phyloP scores from a whole-genome alignment of 768 basidiomycete genomes.

The Lentinula lateritia region DNA sequence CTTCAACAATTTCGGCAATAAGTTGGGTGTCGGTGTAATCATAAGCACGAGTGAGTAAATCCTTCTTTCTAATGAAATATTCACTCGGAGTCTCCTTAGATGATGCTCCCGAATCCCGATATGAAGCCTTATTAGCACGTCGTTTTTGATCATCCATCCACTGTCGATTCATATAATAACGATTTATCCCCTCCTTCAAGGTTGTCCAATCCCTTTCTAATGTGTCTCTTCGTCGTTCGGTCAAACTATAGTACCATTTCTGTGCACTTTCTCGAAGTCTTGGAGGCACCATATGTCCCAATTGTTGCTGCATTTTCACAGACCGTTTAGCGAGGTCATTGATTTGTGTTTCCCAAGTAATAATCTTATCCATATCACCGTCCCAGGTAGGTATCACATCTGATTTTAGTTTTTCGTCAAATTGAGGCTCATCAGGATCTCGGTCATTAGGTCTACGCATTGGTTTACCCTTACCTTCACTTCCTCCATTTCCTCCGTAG shows the following conservation, averaged over 20 bases:
- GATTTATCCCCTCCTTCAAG: too few relatives aligned
- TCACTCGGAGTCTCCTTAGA: slow-evolving; percentile 7
- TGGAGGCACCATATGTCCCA: slow-evolving; percentile 1
- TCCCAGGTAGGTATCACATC: not conserved
- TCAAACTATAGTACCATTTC: slow-evolving; percentile 1
- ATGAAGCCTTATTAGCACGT: too few relatives aligned
- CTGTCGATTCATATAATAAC: too few relatives aligned
- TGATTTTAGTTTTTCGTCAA: slow-evolving; percentile 7
- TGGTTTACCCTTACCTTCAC: not conserved
- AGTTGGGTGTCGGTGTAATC: slow-evolving; percentile 5
- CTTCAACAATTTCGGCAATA: slow-evolving; percentile 8
- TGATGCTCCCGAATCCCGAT: slow-evolving; percentile 1
- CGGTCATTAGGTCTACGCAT: not conserved
- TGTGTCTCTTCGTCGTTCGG: not conserved
- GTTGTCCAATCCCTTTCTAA: not conserved
- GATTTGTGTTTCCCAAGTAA: slow-evolving; percentile 2
- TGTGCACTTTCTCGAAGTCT: not conserved
- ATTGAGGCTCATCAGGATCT: not conserved
- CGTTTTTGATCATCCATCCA: too few relatives aligned
- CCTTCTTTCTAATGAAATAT: slow-evolving; percentile 11
- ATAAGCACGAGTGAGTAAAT: slow-evolving; percentile 5
- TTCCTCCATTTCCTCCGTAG: not conserved
- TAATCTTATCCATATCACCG: slow-evolving; percentile 1
- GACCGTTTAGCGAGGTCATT: not conserved
- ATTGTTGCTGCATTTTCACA: not conserved